A percentile compares a stretch with the other conserved stretches of the same genome.
phyloP scores from a whole-genome alignment of 1,284 basidiomycete species.

The Trichosporon inkin region DNA sequence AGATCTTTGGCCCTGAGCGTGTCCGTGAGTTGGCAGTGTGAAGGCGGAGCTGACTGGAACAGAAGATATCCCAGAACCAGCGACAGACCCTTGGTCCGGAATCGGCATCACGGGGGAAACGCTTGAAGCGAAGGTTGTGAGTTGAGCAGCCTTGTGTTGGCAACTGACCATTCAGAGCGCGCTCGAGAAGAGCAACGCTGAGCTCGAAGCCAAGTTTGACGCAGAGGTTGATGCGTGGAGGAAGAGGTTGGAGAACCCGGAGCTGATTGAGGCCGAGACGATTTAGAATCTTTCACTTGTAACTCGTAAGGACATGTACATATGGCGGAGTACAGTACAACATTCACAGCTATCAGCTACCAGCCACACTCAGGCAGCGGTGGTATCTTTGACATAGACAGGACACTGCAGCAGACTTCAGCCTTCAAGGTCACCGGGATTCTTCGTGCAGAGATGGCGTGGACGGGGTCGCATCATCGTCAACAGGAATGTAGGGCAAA shows the following conservation, averaged over 20 bases:
- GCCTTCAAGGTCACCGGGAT: too few relatives aligned
- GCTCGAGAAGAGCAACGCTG: conserved; percentile 39
- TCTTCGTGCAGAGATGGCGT: too few relatives aligned
- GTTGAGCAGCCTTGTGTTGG: conserved; percentile 2
- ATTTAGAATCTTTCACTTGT: not conserved
- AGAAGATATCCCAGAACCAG: conserved; percentile 16
- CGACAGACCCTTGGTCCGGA: conserved; percentile 37
- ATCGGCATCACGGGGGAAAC: conserved; percentile 37
- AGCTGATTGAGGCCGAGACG: not conserved
- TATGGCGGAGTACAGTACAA: too few relatives aligned
- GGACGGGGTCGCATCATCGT: too few relatives aligned
- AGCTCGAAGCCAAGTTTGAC: conserved; percentile 32
- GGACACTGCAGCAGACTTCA: too few relatives aligned
- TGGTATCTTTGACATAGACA: too few relatives aligned
- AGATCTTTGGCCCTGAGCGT: conserved; percentile 44
- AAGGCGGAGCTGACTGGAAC: conserved; percentile 4
- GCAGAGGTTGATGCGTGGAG: conserved; percentile 26
- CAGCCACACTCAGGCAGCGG: too few relatives aligned
- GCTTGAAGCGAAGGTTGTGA: conserved; percentile 43
- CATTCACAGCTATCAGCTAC: too few relatives aligned
- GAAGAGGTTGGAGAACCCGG: conserved; percentile 17
- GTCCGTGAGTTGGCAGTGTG: conserved; percentile 34
- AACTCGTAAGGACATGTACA: too few relatives aligned
- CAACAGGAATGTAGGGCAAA: too few relatives aligned
- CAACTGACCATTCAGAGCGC: conserved; percentile 18